A percentile compares a stretch with the other conserved stretches of the same genome.
These are phyloP conservation scores for Boletales sp. DNA, from an alignment of 768 basidiomycete genomes.

Conservation along the genomic window DNA sequence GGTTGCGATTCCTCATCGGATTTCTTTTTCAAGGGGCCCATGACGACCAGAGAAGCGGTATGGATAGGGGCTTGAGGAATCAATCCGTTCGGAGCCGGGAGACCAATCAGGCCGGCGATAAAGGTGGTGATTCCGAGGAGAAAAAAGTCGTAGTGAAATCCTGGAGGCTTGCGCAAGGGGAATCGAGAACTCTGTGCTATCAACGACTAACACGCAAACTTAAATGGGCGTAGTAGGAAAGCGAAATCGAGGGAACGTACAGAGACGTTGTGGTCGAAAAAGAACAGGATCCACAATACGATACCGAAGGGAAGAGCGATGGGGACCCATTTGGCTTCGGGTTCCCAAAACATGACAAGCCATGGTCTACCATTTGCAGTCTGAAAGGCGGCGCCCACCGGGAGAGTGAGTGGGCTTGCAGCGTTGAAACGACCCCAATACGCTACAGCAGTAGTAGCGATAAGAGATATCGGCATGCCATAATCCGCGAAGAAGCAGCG, in stretches of 20 bases:
- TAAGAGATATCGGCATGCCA: conserved; percentile 84
- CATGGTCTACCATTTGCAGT: conserved; percentile 71
- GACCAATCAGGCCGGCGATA: conserved; percentile 78
- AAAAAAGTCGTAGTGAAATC: conserved; percentile 88
- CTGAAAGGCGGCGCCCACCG: conserved; percentile 63
- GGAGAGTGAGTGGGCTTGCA: conserved; percentile 61
- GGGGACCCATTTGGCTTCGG: conserved; percentile 85
- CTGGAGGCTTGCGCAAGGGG: conserved; percentile 86
- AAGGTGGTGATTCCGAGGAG: conserved; percentile 88
- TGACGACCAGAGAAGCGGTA: conserved; percentile 73
- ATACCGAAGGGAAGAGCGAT: conserved; percentile 88
- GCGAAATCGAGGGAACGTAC: conserved; percentile 34
- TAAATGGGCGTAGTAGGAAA: background rate
- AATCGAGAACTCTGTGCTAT: conserved; percentile 91
- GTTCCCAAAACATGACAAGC: conserved; percentile 87
- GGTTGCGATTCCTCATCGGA: conserved; percentile 35
- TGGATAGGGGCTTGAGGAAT: conserved; percentile 93
- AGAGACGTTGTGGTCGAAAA: conserved; percentile 94
- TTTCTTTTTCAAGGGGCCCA: conserved; percentile 45
- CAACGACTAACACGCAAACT: conserved; percentile 52
- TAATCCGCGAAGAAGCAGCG: conserved; percentile 81
- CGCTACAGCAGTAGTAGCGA: conserved; percentile 72
- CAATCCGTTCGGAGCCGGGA: conserved; percentile 84
- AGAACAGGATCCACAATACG: conserved; percentile 86
- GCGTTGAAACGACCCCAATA: conserved; percentile 81